Conservation (phyloP, 768 basidiomycete genomes). For the Hydnomerulius pinastri region DNA sequence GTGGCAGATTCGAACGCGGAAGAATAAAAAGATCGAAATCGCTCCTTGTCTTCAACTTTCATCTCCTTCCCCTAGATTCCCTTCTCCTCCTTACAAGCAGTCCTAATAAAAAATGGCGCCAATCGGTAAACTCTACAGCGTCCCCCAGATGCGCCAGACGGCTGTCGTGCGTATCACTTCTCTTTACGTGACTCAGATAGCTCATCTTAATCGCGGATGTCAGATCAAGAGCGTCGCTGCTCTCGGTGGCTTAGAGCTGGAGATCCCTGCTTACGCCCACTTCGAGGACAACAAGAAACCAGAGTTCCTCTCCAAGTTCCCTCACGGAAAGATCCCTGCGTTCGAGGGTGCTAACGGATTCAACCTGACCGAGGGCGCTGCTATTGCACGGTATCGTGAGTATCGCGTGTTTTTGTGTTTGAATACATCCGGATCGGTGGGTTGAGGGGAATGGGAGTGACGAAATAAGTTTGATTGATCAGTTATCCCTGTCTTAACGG, state of each 20-base stretch:
- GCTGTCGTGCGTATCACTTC: conserved; percentile 43
- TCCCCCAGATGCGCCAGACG: conserved; percentile 41
- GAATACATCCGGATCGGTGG: conserved; percentile 10
- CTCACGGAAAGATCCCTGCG: conserved; percentile 83
- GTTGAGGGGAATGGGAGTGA: conserved; percentile 20
- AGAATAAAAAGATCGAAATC: conserved; percentile 9
- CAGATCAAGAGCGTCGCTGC: conserved; percentile 62
- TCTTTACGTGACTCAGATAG: not conserved
- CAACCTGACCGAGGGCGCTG: conserved; percentile 71
- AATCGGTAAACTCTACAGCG: conserved; percentile 65
- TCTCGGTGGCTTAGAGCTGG: conserved; percentile 57
- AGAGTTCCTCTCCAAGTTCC: conserved; percentile 74
- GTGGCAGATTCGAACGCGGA: conserved; percentile 2
- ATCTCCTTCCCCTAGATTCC: conserved; percentile 23
- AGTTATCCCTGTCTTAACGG: conserved; percentile 77
- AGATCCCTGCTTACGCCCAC: conserved; percentile 56
- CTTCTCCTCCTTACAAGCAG: no score
- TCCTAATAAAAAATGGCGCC: conserved; percentile 58
- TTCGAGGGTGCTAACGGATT: conserved; percentile 77
- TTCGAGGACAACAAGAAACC: conserved; percentile 68
- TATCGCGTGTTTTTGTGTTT: conserved; percentile 42
- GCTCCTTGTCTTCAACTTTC: conserved; percentile 15
- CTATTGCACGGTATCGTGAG: conserved; percentile 90
- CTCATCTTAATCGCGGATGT: conserved; percentile 2
- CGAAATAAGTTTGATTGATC: conserved; percentile 40